A percentile compares a stretch with the other conserved stretches of the same genome.
Evolutionary conservation across 768 basidiomycete genomes (phyloP).

Genomic region (Mycena floridula): DNA sequence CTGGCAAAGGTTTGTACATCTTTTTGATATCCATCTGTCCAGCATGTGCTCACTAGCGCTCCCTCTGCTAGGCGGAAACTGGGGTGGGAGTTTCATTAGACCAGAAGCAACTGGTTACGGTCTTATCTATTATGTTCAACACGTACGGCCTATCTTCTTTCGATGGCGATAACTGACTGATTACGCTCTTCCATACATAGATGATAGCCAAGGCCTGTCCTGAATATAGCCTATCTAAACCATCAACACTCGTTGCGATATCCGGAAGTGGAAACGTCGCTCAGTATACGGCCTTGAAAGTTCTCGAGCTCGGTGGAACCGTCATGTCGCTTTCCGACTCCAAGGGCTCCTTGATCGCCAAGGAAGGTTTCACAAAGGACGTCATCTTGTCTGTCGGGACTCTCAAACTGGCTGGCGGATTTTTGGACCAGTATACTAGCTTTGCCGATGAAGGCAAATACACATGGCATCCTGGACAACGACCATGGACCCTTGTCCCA

Average conservation of each 20-base stretch:
- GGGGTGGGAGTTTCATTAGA: constrained; percentile 70
- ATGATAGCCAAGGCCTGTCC: constrained; percentile 55
- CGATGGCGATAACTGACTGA: neutral
- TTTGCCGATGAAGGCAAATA: constrained; percentile 29
- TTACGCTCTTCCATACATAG: constrained; percentile 23
- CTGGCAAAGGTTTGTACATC: no score
- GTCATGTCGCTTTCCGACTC: constrained; percentile 74
- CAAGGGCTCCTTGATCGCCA: constrained; percentile 57
- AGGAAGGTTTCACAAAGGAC: constrained; percentile 50
- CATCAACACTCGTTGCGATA: constrained; percentile 46
- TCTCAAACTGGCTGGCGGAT: constrained; percentile 51
- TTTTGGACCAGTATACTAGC: constrained; percentile 34
- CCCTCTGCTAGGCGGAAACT: no score
- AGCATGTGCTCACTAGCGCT: no score
- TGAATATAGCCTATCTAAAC: constrained; percentile 43
- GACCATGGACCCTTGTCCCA: constrained; percentile 64
- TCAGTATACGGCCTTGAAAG: constrained; percentile 70
- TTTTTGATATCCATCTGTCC: no score
- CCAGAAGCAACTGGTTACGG: constrained; percentile 73
- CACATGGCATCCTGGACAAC: constrained; percentile 46
- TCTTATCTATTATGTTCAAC: constrained; percentile 70
- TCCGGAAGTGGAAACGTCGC: constrained; percentile 73
- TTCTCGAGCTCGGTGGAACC: constrained; percentile 68
- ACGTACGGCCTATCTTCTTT: constrained; percentile 41
- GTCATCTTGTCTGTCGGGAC: constrained; percentile 45